phyloP scores from a whole-genome alignment of 768 basidiomycete species.

The Leccinum truebloodii region DNA sequence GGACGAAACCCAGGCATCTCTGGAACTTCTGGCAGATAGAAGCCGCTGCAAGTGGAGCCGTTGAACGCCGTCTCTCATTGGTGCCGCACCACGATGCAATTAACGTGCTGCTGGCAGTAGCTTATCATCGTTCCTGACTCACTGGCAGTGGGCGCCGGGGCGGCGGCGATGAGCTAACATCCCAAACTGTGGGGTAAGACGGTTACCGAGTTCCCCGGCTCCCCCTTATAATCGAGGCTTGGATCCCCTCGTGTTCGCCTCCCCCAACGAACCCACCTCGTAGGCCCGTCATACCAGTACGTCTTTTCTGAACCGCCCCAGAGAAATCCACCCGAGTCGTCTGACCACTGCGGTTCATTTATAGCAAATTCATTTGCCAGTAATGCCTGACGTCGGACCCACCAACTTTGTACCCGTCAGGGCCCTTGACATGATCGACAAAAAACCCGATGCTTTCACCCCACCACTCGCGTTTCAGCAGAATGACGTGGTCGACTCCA shows the following conservation, averaged over 20 bases:
- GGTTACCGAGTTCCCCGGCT: not conserved
- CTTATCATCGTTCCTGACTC: not conserved
- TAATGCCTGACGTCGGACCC: constrained; percentile 1
- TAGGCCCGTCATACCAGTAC: constrained; percentile 7
- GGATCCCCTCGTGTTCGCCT: not conserved
- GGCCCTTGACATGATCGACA: not conserved
- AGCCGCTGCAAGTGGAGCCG: constrained; percentile 5
- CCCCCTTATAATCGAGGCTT: constrained; percentile 10
- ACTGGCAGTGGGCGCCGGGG: not conserved
- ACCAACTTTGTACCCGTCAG: not conserved
- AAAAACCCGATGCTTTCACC: not conserved
- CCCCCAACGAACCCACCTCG: not conserved
- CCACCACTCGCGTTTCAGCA: constrained; percentile 3
- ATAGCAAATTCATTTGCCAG: constrained; percentile 5
- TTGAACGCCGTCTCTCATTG: constrained; percentile 9
- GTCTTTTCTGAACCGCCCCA: not conserved
- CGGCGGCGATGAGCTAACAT: not conserved
- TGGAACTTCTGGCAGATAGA: not conserved
- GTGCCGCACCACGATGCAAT: constrained; percentile 2
- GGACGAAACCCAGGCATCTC: not conserved
- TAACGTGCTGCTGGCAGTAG: not conserved
- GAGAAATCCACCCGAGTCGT: not conserved
- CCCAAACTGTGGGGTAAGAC: not conserved
- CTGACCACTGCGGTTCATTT: not conserved
- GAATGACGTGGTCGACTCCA: constrained; percentile 22